Base-by-base conservation (phyloP, 352 stramenopile species). In the Phytophthora litchii region DNA sequence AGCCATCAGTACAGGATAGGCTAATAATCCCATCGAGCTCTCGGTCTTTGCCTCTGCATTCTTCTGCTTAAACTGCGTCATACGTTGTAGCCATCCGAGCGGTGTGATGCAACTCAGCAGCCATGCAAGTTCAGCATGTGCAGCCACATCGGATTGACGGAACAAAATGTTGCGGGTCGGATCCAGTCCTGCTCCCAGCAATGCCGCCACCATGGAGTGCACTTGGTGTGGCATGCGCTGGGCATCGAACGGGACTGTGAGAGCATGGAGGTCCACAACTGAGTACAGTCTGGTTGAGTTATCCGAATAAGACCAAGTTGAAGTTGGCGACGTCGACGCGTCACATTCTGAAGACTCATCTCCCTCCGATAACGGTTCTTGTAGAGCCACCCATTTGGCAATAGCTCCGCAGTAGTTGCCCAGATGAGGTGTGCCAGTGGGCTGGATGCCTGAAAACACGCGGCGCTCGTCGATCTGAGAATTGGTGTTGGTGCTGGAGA, bases 51-150 rank as follows among this genome's bases (percentile, higher is more conserved):
- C 61, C 12, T 57, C 52, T 43, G 91, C 86, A 14, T 89, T 73
- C 76, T 99, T 99, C 57, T 99, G 96, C 77, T 99, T 99, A 82
- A 98, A 99, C 81, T 99, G 98, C 54, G 98, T 99, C 97, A 99
- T 99, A 55, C 97, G 91, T 66, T 99, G 92, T 34, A 99, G 76
- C 94, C 96, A 99, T 42, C 94, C 97, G 64, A 99, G 96, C 9
- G 97, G 97, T 40, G 96, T 99, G 43, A 98, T 89, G 73, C 96
- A 99, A 58, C 93, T 97, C 42, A 99, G 75, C 19, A 99, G 78
- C 98, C 98, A 99, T 46, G 91, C 80, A 23, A 99, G 81, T 67
- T 99, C 97, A 6, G 97, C 74, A 80, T 99, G 98, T 8, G 72
- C 67, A 0, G 47, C 49, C 55, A 93, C 73, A 54, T 92, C 78